Conservation (phyloP, 139 green algal species). For the Chlorella vulgaris region DNA sequence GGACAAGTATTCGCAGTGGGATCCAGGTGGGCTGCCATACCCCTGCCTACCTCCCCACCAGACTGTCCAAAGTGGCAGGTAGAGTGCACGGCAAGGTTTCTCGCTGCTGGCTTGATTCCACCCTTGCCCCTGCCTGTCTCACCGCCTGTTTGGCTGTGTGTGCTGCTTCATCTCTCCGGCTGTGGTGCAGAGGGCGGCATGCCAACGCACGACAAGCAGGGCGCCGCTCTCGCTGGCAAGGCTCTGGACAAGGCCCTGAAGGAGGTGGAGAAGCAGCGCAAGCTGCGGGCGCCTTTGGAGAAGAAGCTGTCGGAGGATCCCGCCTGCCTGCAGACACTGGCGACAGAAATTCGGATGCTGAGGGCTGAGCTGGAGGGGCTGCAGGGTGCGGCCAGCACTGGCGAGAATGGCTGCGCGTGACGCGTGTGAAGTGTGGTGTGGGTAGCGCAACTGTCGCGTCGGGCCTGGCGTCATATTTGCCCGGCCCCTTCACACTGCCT, state of each 20-base stretch:
- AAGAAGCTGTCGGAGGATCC: slow-evolving; percentile 40
- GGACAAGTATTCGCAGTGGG: slow-evolving; percentile 79
- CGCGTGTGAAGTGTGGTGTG: too few species aligned
- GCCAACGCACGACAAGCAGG: slow-evolving; percentile 84
- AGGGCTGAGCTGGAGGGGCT: slow-evolving; percentile 29
- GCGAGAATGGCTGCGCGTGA: slow-evolving; percentile 12
- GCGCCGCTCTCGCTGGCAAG: slow-evolving; percentile 77
- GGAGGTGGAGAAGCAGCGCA: slow-evolving; percentile 74
- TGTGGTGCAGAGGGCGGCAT: slow-evolving; percentile 73
- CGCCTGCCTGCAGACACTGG: slow-evolving; percentile 21
- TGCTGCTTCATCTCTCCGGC: too few species aligned
- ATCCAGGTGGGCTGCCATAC: slow-evolving; percentile 38
- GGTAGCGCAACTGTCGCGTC: too few species aligned
- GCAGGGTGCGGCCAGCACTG: background rate
- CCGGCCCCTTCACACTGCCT: too few species aligned
- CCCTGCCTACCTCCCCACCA: too few species aligned
- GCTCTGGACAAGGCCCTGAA: slow-evolving; percentile 78
- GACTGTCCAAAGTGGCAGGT: too few species aligned
- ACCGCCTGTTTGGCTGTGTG: too few species aligned
- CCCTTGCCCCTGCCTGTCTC: slow-evolving; percentile 53
- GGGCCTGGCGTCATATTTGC: too few species aligned
- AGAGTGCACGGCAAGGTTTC: too few species aligned
- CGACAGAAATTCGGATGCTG: slow-evolving; percentile 15
- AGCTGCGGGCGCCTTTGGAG: slow-evolving; percentile 31
- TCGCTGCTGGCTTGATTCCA: too few species aligned